phyloP scores from a whole-genome alignment of 768 basidiomycete species.

The Sistotremastrum niveocremeum region DNA sequence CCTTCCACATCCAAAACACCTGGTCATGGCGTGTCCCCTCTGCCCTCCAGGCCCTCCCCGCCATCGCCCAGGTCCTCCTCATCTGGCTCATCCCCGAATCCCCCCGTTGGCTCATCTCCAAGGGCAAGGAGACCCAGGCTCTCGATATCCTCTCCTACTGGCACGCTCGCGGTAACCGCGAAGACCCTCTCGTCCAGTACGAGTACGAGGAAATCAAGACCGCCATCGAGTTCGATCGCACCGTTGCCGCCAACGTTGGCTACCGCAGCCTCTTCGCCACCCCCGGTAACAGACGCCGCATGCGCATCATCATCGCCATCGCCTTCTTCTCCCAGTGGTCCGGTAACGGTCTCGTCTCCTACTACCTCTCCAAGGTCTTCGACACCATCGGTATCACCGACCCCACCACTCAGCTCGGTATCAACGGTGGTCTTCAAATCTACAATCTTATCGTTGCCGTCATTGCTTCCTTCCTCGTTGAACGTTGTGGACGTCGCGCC shows the following conservation, averaged over 20 bases:
- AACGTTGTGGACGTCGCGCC: slow-evolving; percentile 54
- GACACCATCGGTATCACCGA: slow-evolving; percentile 18
- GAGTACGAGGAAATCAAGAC: slow-evolving; percentile 76
- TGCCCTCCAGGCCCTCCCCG: slow-evolving; percentile 54
- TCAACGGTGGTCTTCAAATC: slow-evolving; percentile 77
- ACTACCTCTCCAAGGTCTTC: slow-evolving; percentile 69
- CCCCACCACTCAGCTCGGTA: slow-evolving; percentile 42
- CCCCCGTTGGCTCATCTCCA: slow-evolving; percentile 70
- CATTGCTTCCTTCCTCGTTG: slow-evolving; percentile 43
- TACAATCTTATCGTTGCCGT: slow-evolving; percentile 63
- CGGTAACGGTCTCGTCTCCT: slow-evolving; percentile 70
- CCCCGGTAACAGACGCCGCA: slow-evolving; percentile 60
- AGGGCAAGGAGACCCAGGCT: slow-evolving; percentile 60
- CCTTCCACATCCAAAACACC: slow-evolving; percentile 49
- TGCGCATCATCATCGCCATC: slow-evolving; percentile 62
- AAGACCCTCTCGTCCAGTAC: slow-evolving; percentile 55
- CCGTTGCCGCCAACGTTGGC: slow-evolving; percentile 42
- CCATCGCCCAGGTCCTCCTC: slow-evolving; percentile 49
- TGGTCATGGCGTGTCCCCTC: slow-evolving; percentile 84
- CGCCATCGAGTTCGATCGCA: slow-evolving; percentile 55
- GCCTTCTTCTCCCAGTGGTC: slow-evolving; percentile 84
- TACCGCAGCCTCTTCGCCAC: slow-evolving; percentile 58
- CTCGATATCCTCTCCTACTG: slow-evolving; percentile 64
- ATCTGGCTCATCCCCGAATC: slow-evolving; percentile 69
- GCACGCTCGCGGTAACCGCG: slow-evolving; percentile 64